A percentile compares a stretch with the other conserved stretches of the same genome.
phyloP scores from a whole-genome alignment of 129 eudicot genomes.

The Erigeron canadensis region DNA sequence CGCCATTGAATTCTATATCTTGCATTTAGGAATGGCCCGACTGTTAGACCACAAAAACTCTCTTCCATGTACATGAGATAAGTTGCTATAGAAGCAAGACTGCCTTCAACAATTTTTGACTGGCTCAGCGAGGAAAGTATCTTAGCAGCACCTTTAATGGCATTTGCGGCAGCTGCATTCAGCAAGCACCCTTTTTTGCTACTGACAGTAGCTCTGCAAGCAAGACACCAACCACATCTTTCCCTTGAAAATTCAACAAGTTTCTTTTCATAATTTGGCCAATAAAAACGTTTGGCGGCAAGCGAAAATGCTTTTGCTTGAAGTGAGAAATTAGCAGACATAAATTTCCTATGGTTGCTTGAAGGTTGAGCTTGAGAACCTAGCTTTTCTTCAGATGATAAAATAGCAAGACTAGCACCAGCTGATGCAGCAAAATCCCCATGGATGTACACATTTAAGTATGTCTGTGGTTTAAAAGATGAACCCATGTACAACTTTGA shows the following conservation, averaged over 20 bases:
- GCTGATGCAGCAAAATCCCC: conserved; percentile 98
- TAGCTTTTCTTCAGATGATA: conserved; percentile 71
- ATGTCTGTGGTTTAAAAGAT: conserved; percentile 52
- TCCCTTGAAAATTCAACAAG: conserved; percentile 87
- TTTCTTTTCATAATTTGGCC: conserved; percentile 95
- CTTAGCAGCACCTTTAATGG: conserved; percentile 66
- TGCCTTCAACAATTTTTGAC: conserved; percentile 57
- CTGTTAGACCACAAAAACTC: conserved; percentile 64
- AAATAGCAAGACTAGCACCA: conserved; percentile 68
- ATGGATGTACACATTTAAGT: conserved; percentile 63
- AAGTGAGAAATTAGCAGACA: conserved; percentile 58
- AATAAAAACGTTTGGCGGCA: conserved; percentile 70
- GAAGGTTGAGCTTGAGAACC: conserved; percentile 46
- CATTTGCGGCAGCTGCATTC: conserved; percentile 87
- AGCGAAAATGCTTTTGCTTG: conserved; percentile 85
- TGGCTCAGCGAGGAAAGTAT: conserved; percentile 45
- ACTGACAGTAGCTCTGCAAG: conserved; percentile 59
- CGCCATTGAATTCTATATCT: conserved; percentile 68
- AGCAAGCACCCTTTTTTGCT: conserved; percentile 90
- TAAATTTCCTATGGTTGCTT: conserved; percentile 46
- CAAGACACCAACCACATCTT: conserved; percentile 96
- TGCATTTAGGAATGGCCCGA: conserved; percentile 59
- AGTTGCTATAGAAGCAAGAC: conserved; percentile 65
- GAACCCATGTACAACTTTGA: conserved; percentile 60
- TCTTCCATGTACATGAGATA: conserved; percentile 86